A percentile compares a stretch with the other conserved stretches of the same genome.
Evolutionary conservation across 768 basidiomycete species (phyloP).

Genomic region (Crepidotus variabilis): DNA sequence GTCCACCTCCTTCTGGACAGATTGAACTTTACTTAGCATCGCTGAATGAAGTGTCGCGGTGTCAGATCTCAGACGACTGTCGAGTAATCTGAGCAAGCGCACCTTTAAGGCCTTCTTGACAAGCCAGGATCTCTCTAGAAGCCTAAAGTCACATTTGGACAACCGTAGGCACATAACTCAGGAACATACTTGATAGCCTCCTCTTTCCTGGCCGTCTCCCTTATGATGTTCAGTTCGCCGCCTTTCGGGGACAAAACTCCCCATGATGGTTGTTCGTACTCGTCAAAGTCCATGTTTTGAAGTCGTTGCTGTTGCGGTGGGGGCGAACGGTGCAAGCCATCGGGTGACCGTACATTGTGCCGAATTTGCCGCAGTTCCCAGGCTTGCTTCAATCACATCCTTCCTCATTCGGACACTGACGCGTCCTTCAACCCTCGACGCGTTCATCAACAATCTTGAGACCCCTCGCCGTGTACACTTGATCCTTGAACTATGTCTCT

Average conservation of each 20-base stretch:
- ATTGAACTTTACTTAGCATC: constrained; percentile 61
- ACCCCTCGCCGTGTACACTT: too few relatives aligned
- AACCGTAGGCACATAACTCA: background rate
- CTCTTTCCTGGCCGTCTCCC: constrained; percentile 77
- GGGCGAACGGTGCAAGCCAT: background rate
- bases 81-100: constrained; percentile 15
- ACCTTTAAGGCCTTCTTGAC: constrained; percentile 78
- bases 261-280: constrained; percentile 47
- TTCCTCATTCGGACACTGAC: too few relatives aligned
- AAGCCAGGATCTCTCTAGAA: constrained; percentile 67
- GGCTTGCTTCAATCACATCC: too few relatives aligned
- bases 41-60: constrained; percentile 33
- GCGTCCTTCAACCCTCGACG: too few relatives aligned
- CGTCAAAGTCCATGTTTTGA: constrained; percentile 41
- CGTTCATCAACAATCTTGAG: too few relatives aligned
- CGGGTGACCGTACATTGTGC: background rate
- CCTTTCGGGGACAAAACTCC: constrained; percentile 37
- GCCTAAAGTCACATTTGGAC: background rate
- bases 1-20: constrained; percentile 75
- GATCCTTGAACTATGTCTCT: too few relatives aligned
- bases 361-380: too few relatives aligned
- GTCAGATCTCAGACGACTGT: background rate
- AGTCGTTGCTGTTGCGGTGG: background rate
- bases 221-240: constrained; percentile 54
- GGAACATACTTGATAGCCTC: constrained; percentile 64